These are phyloP conservation scores for Ceratobasidium papillatum DNA, from an alignment of 1,284 basidiomycete species.

Conservation along the genomic window DNA sequence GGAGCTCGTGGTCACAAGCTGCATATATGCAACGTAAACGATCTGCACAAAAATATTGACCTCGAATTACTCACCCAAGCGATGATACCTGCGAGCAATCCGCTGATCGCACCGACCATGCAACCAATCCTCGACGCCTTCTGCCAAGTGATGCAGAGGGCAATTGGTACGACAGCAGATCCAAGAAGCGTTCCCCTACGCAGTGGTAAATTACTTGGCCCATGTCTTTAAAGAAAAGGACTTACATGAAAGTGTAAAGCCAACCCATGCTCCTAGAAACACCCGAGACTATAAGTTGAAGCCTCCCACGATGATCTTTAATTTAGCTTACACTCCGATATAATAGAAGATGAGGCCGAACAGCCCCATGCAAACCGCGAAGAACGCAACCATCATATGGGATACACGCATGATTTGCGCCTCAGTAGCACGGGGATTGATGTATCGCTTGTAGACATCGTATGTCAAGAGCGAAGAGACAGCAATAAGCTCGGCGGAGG, in stretches of 20 bases:
- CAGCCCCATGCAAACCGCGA: conserved; percentile 80
- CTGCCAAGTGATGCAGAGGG: conserved; percentile 80
- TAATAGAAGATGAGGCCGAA: conserved; percentile 89
- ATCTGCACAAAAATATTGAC: neutral
- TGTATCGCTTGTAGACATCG: conserved; percentile 72
- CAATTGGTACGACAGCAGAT: conserved; percentile 86
- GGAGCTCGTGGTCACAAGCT: conserved; percentile 79
- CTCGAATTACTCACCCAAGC: conserved; percentile 59
- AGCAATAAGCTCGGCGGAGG: conserved; percentile 89
- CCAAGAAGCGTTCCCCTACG: conserved; percentile 66
- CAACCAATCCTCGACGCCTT: conserved; percentile 87
- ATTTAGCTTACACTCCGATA: conserved; percentile 68
- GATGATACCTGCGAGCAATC: conserved; percentile 75
- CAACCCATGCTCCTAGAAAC: conserved; percentile 17
- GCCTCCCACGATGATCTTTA: neutral
- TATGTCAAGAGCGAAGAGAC: conserved; percentile 83
- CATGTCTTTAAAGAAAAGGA: conserved; percentile 54
- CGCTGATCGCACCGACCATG: conserved; percentile 72
- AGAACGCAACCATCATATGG: conserved; percentile 65
- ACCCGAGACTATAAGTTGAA: neutral
- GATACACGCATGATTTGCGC: conserved; percentile 65
- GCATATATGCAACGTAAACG: neutral
- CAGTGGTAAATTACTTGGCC: neutral
- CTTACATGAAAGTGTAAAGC: conserved; percentile 70
- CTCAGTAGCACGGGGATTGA: conserved; percentile 67